phyloP scores from a whole-genome alignment of 768 basidiomycete species.

The Butyriboletus loyo region DNA sequence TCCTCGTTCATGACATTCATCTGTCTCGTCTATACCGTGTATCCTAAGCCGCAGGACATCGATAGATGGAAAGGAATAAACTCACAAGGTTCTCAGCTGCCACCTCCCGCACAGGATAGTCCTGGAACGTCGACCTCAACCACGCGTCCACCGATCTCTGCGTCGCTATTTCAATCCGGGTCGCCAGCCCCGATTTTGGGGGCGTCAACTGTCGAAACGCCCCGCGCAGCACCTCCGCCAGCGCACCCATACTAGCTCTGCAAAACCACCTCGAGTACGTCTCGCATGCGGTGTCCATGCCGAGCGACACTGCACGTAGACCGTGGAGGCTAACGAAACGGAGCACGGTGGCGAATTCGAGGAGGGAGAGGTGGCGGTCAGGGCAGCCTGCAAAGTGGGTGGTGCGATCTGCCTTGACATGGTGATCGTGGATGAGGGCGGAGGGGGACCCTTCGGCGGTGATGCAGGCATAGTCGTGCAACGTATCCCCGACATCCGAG shows the following conservation, averaged over 20 bases:
- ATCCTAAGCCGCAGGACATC: too few species aligned
- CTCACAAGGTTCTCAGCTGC: constrained; percentile 6
- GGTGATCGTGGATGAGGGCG: constrained; percentile 1
- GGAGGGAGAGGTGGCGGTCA: constrained; percentile 7
- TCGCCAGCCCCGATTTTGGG: neutral
- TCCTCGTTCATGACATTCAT: neutral
- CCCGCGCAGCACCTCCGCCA: neutral
- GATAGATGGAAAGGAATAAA: neutral
- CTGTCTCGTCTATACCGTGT: neutral
- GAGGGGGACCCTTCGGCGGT: constrained; percentile 3
- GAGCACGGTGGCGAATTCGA: constrained; percentile 9
- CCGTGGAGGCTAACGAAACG: constrained; percentile 7
- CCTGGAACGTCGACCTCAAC: constrained; percentile 5
- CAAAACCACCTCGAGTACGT: constrained; percentile 13
- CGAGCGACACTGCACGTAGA: neutral
- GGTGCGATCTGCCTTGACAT: neutral
- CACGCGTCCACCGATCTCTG: constrained; percentile 5
- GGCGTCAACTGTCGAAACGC: neutral
- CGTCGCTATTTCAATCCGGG: neutral
- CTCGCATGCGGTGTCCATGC: constrained; percentile 9
- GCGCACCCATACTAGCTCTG: neutral
- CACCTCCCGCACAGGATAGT: constrained; percentile 2
- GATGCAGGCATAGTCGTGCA: constrained; percentile 15
- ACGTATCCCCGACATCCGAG: neutral
- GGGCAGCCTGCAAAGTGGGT: neutral